Base-by-base conservation (phyloP, 1,284 basidiomycete genomes). In the Cerrena zonata region DNA sequence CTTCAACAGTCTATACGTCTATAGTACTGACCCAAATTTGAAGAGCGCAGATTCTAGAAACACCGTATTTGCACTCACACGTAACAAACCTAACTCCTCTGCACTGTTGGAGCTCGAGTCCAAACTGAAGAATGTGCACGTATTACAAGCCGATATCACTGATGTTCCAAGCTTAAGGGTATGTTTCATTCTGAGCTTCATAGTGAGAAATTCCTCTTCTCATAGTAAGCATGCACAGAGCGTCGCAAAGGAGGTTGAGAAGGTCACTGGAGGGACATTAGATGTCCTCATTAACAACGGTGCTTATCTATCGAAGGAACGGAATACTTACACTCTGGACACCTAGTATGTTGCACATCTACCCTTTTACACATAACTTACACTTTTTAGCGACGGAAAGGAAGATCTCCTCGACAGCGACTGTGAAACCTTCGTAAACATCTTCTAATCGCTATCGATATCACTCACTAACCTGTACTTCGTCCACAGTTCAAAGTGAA, bases 401-500 rank as follows among this genome's bases (percentile, higher is more conserved):
- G 40, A 52, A 36, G 55, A 57, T 11, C 42, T 52, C 5, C 60
- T 66, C 34, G 58, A 66, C 7, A 37, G 56, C 4, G 62, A 66
- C 41, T 51, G 63, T 42, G 11, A 46, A 11, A 48, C 51, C 19
- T 47, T 53, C 2, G 63, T 65, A 49, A 22, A 56, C 39, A n/a
- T 36, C 18, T 22, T n/a, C 10, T 22, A 30, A 18, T 13, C 4
- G 23, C 22, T 12, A 30, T 25, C 3, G n/a, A n/a, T 11, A 10
- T 11, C 10, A 10, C 34, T 11, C n/a, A 36, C n/a, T n/a, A 11
- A n/a, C 10, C 34, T 36, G 34, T n/a, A 36, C n/a, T 11, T 36
- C 34, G n/a, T n/a, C n/a, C 34, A 24, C 37, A 64, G 62, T 64
- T 65, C 59, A 59, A 65, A 23, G 54, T 65, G 24, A 75, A 76